Conservation (phyloP, 208 protist genomes). For the Wallacemonas sp. region DNA sequence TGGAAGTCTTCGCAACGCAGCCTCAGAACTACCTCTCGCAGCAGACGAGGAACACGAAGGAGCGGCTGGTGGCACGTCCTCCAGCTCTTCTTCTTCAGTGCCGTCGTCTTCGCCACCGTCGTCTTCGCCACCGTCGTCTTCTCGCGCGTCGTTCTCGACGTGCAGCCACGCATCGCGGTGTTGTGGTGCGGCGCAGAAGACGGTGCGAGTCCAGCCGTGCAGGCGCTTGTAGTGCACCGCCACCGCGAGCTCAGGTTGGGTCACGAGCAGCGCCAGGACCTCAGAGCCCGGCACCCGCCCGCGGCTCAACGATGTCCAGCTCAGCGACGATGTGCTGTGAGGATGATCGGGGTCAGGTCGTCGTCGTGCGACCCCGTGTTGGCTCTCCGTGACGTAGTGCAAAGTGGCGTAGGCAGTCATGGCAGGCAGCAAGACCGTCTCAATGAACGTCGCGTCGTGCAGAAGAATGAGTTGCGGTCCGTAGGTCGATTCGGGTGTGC, state of each 20-base stretch:
- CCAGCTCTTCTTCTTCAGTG: background rate
- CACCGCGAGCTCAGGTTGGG: background rate
- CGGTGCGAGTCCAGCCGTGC: background rate
- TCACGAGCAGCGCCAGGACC: background rate
- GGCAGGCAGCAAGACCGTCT: conserved; percentile 42
- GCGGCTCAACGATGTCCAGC: background rate
- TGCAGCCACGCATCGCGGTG: background rate
- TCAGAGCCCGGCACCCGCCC: background rate
- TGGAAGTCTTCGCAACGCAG: background rate
- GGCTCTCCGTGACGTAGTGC: conserved; percentile 2
- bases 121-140: background rate
- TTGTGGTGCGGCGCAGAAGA: background rate
- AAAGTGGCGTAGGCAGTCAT: conserved; percentile 40
- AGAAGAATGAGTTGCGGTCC: conserved; percentile 39
- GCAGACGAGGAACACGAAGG: background rate
- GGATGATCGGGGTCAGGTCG: no score
- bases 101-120: background rate
- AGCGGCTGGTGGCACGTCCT: background rate
- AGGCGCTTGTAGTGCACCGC: conserved; percentile 7
- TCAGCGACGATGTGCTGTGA: background rate
- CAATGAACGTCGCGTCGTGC: conserved; percentile 44
- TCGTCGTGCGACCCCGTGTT: background rate
- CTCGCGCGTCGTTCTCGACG: background rate
- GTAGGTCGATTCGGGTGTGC: background rate
- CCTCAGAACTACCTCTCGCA: no score